These are phyloP conservation scores for Bremia lactucae DNA, from an alignment of 352 stramenopile genomes.

Conservation along the genomic window DNA sequence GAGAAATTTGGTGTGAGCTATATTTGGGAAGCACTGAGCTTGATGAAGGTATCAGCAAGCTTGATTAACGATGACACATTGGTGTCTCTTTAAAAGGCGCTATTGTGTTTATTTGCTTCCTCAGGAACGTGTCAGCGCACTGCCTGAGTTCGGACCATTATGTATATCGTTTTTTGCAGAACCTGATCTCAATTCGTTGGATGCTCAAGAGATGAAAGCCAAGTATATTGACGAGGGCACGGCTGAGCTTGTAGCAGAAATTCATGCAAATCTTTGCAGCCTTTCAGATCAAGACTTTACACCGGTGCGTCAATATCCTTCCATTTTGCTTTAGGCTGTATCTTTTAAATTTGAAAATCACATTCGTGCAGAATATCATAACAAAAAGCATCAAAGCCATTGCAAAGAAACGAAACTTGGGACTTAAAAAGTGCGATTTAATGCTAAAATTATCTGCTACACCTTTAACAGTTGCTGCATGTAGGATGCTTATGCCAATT, in stretches of 20 bases:
- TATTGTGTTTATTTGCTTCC: no score
- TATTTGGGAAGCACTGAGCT: conserved; percentile 59
- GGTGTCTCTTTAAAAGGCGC: no score
- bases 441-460: not conserved
- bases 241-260: conserved; percentile 38
- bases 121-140: conserved; percentile 64
- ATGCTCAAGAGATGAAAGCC: conserved; percentile 50
- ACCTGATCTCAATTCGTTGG: conserved; percentile 39
- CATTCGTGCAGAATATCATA: conserved; percentile 49
- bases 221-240: conserved; percentile 69
- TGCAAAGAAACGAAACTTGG: conserved; percentile 65
- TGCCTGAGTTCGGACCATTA: conserved; percentile 71
- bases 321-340: not conserved
- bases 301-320: conserved; percentile 27
- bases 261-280: conserved; percentile 29
- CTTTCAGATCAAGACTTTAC: conserved; percentile 62
- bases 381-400: conserved; percentile 67
- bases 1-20: conserved; percentile 50
- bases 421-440: conserved; percentile 62
- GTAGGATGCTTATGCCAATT: conserved; percentile 79
- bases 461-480: no score
- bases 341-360: not conserved
- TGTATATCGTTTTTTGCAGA: conserved; percentile 61
- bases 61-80: no score
- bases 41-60: conserved; percentile 85